phyloP scores from a whole-genome alignment of 208 protist species.

The Crithidia bombi region DNA sequence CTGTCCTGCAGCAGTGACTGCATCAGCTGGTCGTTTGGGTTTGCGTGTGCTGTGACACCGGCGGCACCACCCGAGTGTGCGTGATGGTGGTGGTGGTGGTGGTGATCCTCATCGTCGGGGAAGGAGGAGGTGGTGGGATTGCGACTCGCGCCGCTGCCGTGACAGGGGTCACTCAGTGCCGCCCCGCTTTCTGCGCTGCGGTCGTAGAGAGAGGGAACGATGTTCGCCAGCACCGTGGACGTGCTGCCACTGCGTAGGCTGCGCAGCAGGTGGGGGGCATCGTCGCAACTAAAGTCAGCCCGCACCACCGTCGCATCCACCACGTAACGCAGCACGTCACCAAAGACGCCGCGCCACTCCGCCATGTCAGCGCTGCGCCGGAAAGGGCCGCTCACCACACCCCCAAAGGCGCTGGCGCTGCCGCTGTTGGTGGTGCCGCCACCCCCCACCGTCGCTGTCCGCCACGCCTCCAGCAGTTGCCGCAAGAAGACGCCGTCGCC shows the following conservation, averaged over 20 bases:
- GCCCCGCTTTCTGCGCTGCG: constrained; percentile 26
- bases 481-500: constrained; percentile 35
- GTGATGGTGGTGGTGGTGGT: not conserved
- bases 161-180: not conserved
- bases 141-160: not conserved
- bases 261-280: constrained; percentile 24
- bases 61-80: not conserved
- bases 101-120: not conserved
- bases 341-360: constrained; percentile 25
- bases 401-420: constrained; percentile 2
- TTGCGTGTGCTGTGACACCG: not conserved
- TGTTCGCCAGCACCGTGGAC: constrained; percentile 3
- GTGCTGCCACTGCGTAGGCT: constrained; percentile 21
- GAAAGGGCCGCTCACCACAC: constrained; percentile 1
- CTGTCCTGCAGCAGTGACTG: constrained; percentile 36
- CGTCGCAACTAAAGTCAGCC: constrained; percentile 6
- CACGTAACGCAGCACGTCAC: constrained; percentile 17
- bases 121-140: not conserved
- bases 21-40: constrained; percentile 26
- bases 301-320: constrained; percentile 33
- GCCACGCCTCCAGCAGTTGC: constrained; percentile 40
- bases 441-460: constrained; percentile 8
- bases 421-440: constrained; percentile 7
- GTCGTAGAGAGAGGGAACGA: constrained; percentile 32
- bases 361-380: constrained; percentile 23